A percentile compares a stretch with the other conserved stretches of the same genome.
Evolutionary conservation across 495 filamentous ascomycete genomes (phyloP).

Genomic region (Aspergillus campestris): DNA sequence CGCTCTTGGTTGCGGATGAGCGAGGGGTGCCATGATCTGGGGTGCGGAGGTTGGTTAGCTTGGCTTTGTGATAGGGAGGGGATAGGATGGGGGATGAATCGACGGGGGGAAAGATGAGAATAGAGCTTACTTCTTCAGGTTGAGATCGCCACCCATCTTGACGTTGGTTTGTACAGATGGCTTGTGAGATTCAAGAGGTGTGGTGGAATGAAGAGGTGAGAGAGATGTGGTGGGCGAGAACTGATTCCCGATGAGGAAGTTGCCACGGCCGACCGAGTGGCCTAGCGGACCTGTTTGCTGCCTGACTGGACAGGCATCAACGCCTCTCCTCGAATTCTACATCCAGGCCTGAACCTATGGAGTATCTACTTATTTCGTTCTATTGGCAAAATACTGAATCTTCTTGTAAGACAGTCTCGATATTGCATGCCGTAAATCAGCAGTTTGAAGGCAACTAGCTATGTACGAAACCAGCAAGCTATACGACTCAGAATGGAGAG

Average conservation of each 20-base stretch:
- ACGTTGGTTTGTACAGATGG: neutral
- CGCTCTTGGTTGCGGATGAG: conserved; percentile 73
- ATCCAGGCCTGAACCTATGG: too few species aligned
- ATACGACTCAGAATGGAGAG: neutral
- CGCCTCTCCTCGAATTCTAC: neutral
- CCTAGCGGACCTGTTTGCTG: neutral
- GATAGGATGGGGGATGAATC: neutral
- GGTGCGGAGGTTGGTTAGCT: conserved; percentile 7
- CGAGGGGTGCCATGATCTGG: conserved; percentile 79
- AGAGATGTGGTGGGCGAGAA: neutral
- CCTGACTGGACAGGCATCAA: neutral
- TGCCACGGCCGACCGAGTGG: neutral
- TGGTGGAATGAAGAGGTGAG: neutral
- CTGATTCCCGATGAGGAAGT: neutral
- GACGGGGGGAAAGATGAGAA: too few species aligned
- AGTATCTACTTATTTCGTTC: too few species aligned
- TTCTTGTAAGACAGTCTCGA: too few species aligned
- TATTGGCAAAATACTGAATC: too few species aligned
- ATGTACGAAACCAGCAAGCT: neutral
- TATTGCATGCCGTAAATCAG: neutral
- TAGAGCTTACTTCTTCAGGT: conserved; percentile 69
- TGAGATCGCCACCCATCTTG: conserved; percentile 84
- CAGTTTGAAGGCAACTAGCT: neutral
- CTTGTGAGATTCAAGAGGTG: conserved; percentile 11
- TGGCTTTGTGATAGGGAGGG: neutral